A percentile compares a stretch with the other conserved stretches of the same genome.
Evolutionary conservation across 768 basidiomycete genomes (phyloP).

Genomic region (Leucocoprinus leucothites): DNA sequence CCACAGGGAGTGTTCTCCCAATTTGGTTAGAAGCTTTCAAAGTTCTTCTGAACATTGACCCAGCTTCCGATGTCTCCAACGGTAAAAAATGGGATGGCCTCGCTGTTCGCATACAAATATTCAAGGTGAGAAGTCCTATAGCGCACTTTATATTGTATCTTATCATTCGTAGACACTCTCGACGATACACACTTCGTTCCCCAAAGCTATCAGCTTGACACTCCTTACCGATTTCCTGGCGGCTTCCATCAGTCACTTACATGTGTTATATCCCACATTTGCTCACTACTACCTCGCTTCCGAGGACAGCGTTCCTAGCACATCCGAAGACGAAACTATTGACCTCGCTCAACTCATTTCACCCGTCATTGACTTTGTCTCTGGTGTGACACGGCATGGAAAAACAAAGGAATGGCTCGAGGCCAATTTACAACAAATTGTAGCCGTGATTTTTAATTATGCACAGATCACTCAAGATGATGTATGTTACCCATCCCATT

Average conservation of each 20-base stretch:
- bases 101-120: constrained; percentile 77
- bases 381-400: constrained; percentile 60
- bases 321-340: constrained; percentile 74
- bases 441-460: constrained; percentile 61
- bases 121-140: constrained; percentile 53
- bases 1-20: constrained; percentile 75
- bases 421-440: constrained; percentile 46
- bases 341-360: constrained; percentile 76
- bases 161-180: constrained; percentile 62
- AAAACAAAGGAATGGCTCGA: constrained; percentile 64
- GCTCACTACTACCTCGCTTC: constrained; percentile 58
- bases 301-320: constrained; percentile 51
- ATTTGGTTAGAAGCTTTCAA: constrained; percentile 92
- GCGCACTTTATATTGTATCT: not conserved
- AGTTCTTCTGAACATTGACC: constrained; percentile 64
- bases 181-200: constrained; percentile 78
- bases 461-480: constrained; percentile 90
- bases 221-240: constrained; percentile 61
- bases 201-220: constrained; percentile 54
- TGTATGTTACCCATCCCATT: too few species aligned
- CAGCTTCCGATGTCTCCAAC: constrained; percentile 56
- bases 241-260: constrained; percentile 57
- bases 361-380: constrained; percentile 79
- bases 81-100: constrained; percentile 78
- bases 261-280: constrained; percentile 57